phyloP scores from a whole-genome alignment of 345 rosid species.

The Pistacia atlantica region DNA sequence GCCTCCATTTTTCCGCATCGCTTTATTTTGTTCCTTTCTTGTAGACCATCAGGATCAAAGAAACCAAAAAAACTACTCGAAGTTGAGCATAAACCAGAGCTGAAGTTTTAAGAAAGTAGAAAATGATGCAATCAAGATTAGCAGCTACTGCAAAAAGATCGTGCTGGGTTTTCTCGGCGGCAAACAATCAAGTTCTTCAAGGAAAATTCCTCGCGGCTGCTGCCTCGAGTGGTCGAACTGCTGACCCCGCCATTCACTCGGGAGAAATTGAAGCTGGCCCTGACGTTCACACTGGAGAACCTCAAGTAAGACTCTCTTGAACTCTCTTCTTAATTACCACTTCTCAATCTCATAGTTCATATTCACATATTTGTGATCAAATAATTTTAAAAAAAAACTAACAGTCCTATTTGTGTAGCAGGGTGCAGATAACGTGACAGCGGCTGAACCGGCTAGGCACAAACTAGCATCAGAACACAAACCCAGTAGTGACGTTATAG shows the following conservation, averaged over 20 bases:
- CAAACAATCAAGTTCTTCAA: constrained; percentile 8
- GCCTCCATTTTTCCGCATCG: neutral
- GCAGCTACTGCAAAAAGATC: constrained; percentile 33
- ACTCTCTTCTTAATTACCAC: neutral
- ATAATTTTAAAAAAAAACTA: neutral
- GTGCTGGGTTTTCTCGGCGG: constrained; percentile 6
- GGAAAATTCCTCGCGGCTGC: constrained; percentile 31
- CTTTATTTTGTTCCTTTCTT: neutral
- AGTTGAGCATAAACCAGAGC: neutral
- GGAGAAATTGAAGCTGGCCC: constrained; percentile 47
- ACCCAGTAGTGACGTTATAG: constrained; percentile 15
- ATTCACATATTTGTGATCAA: neutral
- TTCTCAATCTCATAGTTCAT: neutral
- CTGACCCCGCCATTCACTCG: constrained; percentile 40
- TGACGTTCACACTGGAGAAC: constrained; percentile 40
- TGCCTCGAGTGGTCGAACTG: constrained; percentile 39
- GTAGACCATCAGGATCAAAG: neutral
- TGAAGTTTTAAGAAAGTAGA: neutral
- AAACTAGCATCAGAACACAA: constrained; percentile 26
- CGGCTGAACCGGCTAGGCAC: constrained; percentile 37
- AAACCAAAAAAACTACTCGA: neutral
- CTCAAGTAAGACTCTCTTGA: constrained; percentile 35
- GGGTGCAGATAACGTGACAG: constrained; percentile 42
- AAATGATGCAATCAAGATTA: constrained; percentile 42
- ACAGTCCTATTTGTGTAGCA: constrained; percentile 14